Percentiles rank a stretch among this genome's conserved stretches.
Conservation (phyloP, 1,284 basidiomycete species). For the Rhodotorula sp. region DNA sequence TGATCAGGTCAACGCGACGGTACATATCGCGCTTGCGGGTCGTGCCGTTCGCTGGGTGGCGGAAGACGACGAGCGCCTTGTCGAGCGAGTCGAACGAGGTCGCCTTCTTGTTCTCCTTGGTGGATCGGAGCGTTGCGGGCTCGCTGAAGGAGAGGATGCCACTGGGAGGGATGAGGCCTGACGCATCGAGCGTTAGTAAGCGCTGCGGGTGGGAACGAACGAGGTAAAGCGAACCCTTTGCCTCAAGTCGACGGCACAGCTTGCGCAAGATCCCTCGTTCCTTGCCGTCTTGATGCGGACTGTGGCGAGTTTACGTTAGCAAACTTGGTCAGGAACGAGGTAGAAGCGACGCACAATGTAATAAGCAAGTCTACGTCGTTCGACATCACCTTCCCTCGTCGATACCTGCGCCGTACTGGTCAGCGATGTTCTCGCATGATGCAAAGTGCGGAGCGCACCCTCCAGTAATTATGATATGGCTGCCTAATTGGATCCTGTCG, state of each 20-base stretch:
- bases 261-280: slow-evolving; percentile 23
- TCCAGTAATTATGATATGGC: slow-evolving; percentile 64
- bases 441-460: slow-evolving; percentile 55
- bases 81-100: slow-evolving; percentile 34
- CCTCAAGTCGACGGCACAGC: slow-evolving; percentile 19
- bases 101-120: slow-evolving; percentile 18
- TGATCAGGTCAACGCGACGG: slow-evolving; percentile 71
- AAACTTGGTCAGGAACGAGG: too few relatives aligned
- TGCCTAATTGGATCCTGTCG: slow-evolving; percentile 59
- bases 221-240: slow-evolving; percentile 17
- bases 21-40: slow-evolving; percentile 44
- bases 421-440: rapidly evolving
- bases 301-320: slow-evolving; percentile 39
- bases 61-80: slow-evolving; percentile 33
- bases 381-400: slow-evolving; percentile 67
- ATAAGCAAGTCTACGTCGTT: slow-evolving; percentile 78
- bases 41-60: slow-evolving; percentile 52
- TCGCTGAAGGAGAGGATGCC: slow-evolving; percentile 21
- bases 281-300: slow-evolving; percentile 52
- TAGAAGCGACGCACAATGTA: slow-evolving; percentile 47
- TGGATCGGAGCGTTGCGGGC: slow-evolving; percentile 22
- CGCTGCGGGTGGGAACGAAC: too few relatives aligned
- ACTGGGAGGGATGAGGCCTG: slow-evolving; percentile 32
- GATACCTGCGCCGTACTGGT: slow-evolving; percentile 58
- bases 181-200: not conserved